A percentile compares a stretch with the other conserved stretches of the same genome.
These are phyloP conservation scores for Hypoxylon sp. DNA, from an alignment of 2,329 filamentous ascomycete species.

Conservation along the genomic window DNA sequence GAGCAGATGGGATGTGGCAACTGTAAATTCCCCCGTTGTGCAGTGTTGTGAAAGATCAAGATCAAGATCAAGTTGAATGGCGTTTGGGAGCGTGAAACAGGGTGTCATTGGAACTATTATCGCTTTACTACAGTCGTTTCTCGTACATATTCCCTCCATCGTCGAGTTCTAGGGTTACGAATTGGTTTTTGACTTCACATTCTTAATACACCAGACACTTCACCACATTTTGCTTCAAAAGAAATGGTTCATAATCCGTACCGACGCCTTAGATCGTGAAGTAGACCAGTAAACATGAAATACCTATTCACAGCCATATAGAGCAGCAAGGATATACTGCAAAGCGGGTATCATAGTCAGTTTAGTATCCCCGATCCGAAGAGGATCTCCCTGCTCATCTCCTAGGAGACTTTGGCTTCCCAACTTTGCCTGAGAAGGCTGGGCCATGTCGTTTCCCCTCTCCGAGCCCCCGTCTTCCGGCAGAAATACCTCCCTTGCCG, in stretches of 20 bases:
- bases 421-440: slow-evolving; percentile 57
- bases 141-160: slow-evolving; percentile 38
- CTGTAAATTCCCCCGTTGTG: slow-evolving; percentile 21
- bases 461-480: slow-evolving; percentile 67
- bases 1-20: background rate
- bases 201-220: slow-evolving; percentile 32
- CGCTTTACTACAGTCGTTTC: slow-evolving; percentile 27
- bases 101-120: slow-evolving; percentile 2
- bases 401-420: slow-evolving; percentile 58
- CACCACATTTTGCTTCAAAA: slow-evolving; percentile 7
- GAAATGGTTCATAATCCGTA: slow-evolving; percentile 18
- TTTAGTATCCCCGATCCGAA: background rate
- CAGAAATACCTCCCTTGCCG: slow-evolving; percentile 58
- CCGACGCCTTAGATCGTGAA: slow-evolving; percentile 21
- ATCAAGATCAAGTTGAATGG: slow-evolving; percentile 10
- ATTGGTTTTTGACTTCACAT: slow-evolving; percentile 19
- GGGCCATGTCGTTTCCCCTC: slow-evolving; percentile 64
- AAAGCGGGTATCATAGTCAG: slow-evolving; percentile 46
- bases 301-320: slow-evolving; percentile 17
- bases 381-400: slow-evolving; percentile 41
- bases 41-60: slow-evolving; percentile 9
- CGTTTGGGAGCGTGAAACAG: slow-evolving; percentile 22
- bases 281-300: slow-evolving; percentile 9
- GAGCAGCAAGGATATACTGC: slow-evolving; percentile 28
- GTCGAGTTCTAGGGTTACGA: background rate